Evolutionary conservation across 208 protist species (phyloP).

Genomic region (Acanthamoeba castellanii): DNA sequence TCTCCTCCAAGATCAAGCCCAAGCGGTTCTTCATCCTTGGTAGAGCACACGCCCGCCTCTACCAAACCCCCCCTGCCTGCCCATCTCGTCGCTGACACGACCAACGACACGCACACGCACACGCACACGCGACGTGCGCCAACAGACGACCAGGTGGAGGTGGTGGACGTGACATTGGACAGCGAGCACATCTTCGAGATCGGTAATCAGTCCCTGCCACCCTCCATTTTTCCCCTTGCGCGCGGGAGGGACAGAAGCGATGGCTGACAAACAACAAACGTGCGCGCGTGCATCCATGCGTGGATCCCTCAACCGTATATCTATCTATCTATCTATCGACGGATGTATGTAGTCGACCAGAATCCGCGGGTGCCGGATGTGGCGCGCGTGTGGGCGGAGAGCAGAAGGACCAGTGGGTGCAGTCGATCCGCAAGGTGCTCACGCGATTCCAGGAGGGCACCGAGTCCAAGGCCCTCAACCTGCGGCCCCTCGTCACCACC

Average conservation of each 20-base stretch:
- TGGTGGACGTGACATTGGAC: background rate
- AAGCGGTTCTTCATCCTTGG: conserved; percentile 23
- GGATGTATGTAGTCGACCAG: conserved; percentile 8
- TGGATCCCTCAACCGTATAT: no score
- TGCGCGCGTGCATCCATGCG: no score
- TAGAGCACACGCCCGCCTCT: background rate
- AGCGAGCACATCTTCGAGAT: conserved; percentile 8
- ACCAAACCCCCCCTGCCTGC: background rate
- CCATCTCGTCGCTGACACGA: background rate
- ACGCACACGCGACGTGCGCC: no score
- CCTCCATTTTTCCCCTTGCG: background rate
- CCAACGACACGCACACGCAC: no score
- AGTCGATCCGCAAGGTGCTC: background rate
- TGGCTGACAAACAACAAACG: no score
- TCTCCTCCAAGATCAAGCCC: conserved; percentile 37
- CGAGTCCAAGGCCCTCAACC: background rate
- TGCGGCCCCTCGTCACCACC: background rate
- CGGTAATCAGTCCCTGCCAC: background rate
- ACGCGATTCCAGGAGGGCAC: background rate
- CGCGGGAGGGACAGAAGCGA: no score
- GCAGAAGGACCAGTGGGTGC: conserved; percentile 8
- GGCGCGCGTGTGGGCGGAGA: background rate
- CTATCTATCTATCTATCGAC: no score
- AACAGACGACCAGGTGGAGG: background rate
- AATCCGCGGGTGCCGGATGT: conserved; percentile 3